Evolutionary conservation across 2,329 filamentous ascomycete species (phyloP).

Genomic region (Aspergillus sp.): DNA sequence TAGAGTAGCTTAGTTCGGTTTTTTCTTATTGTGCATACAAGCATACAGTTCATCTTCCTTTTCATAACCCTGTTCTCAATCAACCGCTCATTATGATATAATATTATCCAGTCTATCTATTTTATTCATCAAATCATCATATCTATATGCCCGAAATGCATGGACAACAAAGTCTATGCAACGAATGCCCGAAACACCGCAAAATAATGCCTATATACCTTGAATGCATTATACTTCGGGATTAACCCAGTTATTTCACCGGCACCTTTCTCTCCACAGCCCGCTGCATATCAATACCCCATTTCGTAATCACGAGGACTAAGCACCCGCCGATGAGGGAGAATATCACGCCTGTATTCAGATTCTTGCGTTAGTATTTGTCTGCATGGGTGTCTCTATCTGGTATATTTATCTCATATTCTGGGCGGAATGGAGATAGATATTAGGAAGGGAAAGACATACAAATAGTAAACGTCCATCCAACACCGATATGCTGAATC

Average conservation of each 20-base stretch:
- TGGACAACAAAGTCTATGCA: too few relatives aligned
- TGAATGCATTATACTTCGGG: too few relatives aligned
- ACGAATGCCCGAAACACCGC: too few relatives aligned
- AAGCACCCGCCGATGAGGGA: conserved; percentile 28
- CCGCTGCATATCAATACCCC: conserved; percentile 33
- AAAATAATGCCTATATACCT: too few relatives aligned
- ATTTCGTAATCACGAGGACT: conserved; percentile 29
- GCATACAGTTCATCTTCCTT: too few relatives aligned
- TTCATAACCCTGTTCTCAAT: not conserved
- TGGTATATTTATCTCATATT: too few relatives aligned
- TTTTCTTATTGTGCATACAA: too few relatives aligned
- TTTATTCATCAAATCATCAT: not conserved
- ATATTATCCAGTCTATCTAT: not conserved
- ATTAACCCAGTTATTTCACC: not conserved
- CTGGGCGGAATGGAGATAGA: not conserved
- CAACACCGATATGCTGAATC: conserved; percentile 70
- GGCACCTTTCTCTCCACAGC: not conserved
- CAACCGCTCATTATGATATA: not conserved
- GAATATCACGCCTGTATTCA: conserved; percentile 26
- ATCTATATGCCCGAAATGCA: too few relatives aligned
- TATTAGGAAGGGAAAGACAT: conserved; percentile 49
- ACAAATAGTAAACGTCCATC: conserved; percentile 75
- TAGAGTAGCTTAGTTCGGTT: too few relatives aligned
- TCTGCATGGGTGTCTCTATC: too few relatives aligned
- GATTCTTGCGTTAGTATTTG: too few relatives aligned